These are phyloP conservation scores for Collybia sp. DNA, from an alignment of 768 basidiomycete species.

Conservation along the genomic window DNA sequence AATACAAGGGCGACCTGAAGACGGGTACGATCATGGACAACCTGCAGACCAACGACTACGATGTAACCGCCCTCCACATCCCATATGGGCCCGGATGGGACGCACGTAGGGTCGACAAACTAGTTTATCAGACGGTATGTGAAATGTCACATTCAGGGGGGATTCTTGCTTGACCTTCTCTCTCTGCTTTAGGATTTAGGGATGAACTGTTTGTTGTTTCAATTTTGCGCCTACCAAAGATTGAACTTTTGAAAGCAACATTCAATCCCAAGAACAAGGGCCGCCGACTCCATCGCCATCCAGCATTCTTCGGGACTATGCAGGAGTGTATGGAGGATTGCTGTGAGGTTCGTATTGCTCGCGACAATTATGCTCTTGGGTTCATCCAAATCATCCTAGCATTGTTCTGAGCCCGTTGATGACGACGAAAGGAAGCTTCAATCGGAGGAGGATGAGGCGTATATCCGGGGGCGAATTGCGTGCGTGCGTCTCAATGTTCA, in stretches of 20 bases:
- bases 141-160: neutral
- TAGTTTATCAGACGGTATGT: slow-evolving; percentile 52
- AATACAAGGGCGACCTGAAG: slow-evolving; percentile 55
- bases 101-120: slow-evolving; percentile 48
- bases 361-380: neutral
- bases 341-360: slow-evolving; percentile 40
- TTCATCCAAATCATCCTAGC: slow-evolving; percentile 19
- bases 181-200: slow-evolving; percentile 41
- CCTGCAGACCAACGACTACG: slow-evolving; percentile 55
- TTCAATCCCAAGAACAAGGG: slow-evolving; percentile 63
- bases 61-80: slow-evolving; percentile 48
- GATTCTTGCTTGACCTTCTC: neutral
- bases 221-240: neutral
- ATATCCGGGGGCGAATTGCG: slow-evolving; percentile 50
- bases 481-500: slow-evolving; percentile 19
- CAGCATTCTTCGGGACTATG: slow-evolving; percentile 58
- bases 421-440: slow-evolving; percentile 52
- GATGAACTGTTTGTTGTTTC: slow-evolving; percentile 43
- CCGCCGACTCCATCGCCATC: slow-evolving; percentile 55
- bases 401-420: slow-evolving; percentile 50
- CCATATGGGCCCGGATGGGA: slow-evolving; percentile 62
- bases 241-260: slow-evolving; percentile 25
- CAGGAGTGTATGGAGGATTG: slow-evolving; percentile 56
- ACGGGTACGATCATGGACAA: slow-evolving; percentile 31
- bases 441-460: slow-evolving; percentile 45